Evolutionary conservation across 1,139 yeast genomes (phyloP).

Genomic region (Saccharomyces pastorianus): DNA sequence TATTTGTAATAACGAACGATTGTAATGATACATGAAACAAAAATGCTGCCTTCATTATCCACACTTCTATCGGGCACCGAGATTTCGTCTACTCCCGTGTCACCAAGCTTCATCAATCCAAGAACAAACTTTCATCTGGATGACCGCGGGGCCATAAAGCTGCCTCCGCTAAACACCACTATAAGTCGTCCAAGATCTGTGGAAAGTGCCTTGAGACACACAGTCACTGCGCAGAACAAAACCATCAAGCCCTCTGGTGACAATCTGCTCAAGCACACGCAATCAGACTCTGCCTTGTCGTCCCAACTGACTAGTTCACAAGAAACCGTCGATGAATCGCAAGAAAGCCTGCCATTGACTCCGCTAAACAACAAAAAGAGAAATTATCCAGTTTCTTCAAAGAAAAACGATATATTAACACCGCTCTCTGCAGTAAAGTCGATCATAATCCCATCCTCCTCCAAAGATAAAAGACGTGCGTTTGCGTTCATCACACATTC

Average conservation of each 20-base stretch:
- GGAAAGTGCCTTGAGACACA: slow-evolving; percentile 23
- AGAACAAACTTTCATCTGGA: slow-evolving; percentile 11
- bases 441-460: slow-evolving; percentile 18
- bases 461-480: slow-evolving; percentile 33
- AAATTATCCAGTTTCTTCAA: neutral
- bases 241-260: neutral
- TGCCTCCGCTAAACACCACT: slow-evolving; percentile 3
- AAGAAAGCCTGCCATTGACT: neutral
- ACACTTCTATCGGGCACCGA: slow-evolving; percentile 8
- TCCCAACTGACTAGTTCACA: neutral
- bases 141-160: slow-evolving; percentile 7
- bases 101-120: slow-evolving; percentile 9
- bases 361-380: neutral
- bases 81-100: slow-evolving; percentile 6
- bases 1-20: no score
- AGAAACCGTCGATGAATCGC: neutral
- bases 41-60: slow-evolving; percentile 11
- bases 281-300: neutral
- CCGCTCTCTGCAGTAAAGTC: slow-evolving; percentile 26
- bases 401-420: slow-evolving; percentile 14
- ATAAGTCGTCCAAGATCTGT: slow-evolving; percentile 19
- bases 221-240: slow-evolving; percentile 7
- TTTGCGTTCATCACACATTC: no score
- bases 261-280: neutral
- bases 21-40: neutral